Evolutionary conservation across 305 asterid genomes (phyloP).

Genomic region (Fraxinus sp.): DNA sequence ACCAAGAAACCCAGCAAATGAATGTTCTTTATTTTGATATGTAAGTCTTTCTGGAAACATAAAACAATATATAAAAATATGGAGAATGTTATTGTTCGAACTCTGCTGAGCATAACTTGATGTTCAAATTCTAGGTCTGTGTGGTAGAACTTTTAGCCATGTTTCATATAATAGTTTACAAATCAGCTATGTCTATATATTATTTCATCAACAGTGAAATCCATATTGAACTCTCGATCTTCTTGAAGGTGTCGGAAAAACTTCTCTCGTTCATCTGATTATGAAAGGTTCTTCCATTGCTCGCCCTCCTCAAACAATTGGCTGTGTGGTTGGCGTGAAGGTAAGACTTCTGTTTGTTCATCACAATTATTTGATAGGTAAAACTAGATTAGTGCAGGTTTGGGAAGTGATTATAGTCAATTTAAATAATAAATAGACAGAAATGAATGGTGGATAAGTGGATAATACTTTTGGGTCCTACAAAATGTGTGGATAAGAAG

Average conservation of each 20-base stretch:
- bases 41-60: background rate
- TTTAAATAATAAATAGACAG: too few relatives aligned
- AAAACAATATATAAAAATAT: background rate
- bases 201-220: background rate
- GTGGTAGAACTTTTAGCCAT: background rate
- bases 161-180: background rate
- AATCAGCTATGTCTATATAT: background rate
- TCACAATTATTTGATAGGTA: conserved; percentile 7
- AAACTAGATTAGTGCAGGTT: background rate
- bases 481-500: background rate
- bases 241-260: conserved; percentile 82
- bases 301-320: conserved; percentile 89
- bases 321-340: conserved; percentile 79
- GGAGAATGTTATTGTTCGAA: background rate
- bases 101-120: background rate
- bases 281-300: conserved; percentile 73
- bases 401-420: background rate
- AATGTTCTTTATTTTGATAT: background rate
- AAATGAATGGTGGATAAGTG: background rate
- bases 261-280: conserved; percentile 91
- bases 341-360: conserved; percentile 34
- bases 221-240: conserved; percentile 7
- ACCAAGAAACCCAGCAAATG: background rate
- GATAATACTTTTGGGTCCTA: background rate
- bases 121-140: background rate